phyloP scores from a whole-genome alignment of 2,329 filamentous ascomycete species.

The Pleurostoma richardsiae region DNA sequence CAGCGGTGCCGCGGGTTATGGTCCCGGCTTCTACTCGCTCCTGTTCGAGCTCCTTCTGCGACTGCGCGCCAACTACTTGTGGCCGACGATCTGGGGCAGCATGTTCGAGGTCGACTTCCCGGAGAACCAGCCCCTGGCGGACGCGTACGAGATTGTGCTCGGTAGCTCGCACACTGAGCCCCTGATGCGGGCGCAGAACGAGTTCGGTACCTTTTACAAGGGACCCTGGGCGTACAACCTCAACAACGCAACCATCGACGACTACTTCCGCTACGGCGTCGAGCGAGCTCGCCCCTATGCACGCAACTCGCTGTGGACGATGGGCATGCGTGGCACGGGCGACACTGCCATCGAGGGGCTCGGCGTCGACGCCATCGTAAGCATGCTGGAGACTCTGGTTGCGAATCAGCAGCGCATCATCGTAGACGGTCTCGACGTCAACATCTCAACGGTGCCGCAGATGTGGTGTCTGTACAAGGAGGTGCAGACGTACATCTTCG shows the following conservation, averaged over 20 bases:
- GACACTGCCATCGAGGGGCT: slow-evolving; percentile 56
- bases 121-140: slow-evolving; percentile 61
- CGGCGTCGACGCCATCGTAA: slow-evolving; percentile 50
- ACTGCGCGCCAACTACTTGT: slow-evolving; percentile 68
- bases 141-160: slow-evolving; percentile 71
- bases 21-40: slow-evolving; percentile 60
- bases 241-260: slow-evolving; percentile 63
- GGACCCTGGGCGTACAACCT: slow-evolving; percentile 66
- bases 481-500: slow-evolving; percentile 63
- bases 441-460: slow-evolving; percentile 54
- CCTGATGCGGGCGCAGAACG: slow-evolving; percentile 57
- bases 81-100: slow-evolving; percentile 66
- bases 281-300: slow-evolving; percentile 61
- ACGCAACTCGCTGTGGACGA: slow-evolving; percentile 59
- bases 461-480: slow-evolving; percentile 74
- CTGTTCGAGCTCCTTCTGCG: slow-evolving; percentile 69
- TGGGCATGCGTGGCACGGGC: slow-evolving; percentile 65
- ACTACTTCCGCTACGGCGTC: slow-evolving; percentile 65
- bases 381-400: slow-evolving; percentile 56
- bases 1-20: slow-evolving; percentile 41
- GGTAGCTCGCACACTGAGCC: slow-evolving; percentile 71
- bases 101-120: slow-evolving; percentile 71
- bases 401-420: slow-evolving; percentile 55
- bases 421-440: slow-evolving; percentile 45
- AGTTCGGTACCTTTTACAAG: slow-evolving; percentile 46